phyloP scores from a whole-genome alignment of 2,329 filamentous ascomycete species.

The Penicillium sclerotigenum region DNA sequence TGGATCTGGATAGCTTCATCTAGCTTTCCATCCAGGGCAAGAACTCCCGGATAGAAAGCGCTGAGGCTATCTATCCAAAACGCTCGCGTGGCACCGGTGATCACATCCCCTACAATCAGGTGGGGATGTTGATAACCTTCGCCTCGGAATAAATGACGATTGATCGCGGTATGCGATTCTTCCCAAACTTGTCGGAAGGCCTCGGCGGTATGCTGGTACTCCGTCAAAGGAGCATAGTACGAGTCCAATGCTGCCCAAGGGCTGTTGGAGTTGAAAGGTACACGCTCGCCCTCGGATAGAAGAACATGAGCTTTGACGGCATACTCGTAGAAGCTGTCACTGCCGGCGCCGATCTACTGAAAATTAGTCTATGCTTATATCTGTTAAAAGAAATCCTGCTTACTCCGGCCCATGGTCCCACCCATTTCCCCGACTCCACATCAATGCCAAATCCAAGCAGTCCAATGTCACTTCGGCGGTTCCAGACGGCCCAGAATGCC shows the following conservation, averaged over 20 bases:
- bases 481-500: constrained; percentile 98
- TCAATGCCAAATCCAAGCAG: constrained; percentile 90
- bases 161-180: constrained; percentile 80
- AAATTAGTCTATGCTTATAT: constrained; percentile 7
- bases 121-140: constrained; percentile 76
- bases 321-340: constrained; percentile 99
- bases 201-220: constrained; percentile 68
- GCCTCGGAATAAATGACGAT: constrained; percentile 83
- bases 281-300: constrained; percentile 66
- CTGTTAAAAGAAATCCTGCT: constrained; percentile 5
- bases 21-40: constrained; percentile 81
- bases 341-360: constrained; percentile 75
- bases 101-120: constrained; percentile 84
- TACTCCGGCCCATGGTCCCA: constrained; percentile 76
- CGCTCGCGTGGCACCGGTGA: constrained; percentile 80
- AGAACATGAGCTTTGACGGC: constrained; percentile 91
- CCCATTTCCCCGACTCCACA: constrained; percentile 86
- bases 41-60: constrained; percentile 88
- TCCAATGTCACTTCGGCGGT: constrained; percentile 76
- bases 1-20: constrained; percentile 90
- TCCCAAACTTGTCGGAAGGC: constrained; percentile 81
- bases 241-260: constrained; percentile 55
- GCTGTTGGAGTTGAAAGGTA: constrained; percentile 36
- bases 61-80: constrained; percentile 96
- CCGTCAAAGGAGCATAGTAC: constrained; percentile 62